These are phyloP conservation scores for Syzygium grande DNA, from an alignment of 345 rosid genomes.

Conservation along the genomic window DNA sequence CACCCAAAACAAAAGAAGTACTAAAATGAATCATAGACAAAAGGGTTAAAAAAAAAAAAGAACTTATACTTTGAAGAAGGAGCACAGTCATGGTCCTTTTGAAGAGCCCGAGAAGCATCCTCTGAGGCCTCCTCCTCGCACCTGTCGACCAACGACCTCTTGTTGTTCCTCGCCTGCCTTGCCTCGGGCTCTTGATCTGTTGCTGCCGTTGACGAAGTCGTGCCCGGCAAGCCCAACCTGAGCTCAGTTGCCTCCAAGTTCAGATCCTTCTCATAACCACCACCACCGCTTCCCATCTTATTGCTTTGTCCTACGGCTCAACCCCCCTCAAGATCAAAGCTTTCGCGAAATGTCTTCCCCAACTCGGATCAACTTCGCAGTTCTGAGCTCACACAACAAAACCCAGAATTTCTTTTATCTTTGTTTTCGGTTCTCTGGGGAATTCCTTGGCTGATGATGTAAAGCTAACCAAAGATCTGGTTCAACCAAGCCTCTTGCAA, in stretches of 20 bases:
- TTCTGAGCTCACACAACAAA: not conserved
- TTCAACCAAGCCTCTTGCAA: not conserved
- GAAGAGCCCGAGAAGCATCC: not conserved
- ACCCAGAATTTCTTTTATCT: not conserved
- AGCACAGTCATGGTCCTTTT: not conserved
- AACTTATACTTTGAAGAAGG: not conserved
- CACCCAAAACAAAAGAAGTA: not conserved
- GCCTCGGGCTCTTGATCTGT: conserved; percentile 4
- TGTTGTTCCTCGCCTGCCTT: conserved; percentile 36
- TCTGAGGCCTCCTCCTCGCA: not conserved
- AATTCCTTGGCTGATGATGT: not conserved
- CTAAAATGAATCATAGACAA: not conserved
- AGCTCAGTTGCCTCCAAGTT: conserved; percentile 86
- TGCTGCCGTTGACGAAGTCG: conserved; percentile 2
- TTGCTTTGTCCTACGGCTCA: not conserved
- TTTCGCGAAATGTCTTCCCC: not conserved
- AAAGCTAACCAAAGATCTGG: not conserved
- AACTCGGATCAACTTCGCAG: not conserved
- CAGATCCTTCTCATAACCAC: conserved; percentile 37
- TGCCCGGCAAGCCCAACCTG: conserved; percentile 83
- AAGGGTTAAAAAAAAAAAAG: not conserved
- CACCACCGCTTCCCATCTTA: conserved; percentile 21
- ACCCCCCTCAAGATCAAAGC: not conserved
- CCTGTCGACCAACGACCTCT: conserved; percentile 11
- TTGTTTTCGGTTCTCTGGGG: not conserved